Base-by-base conservation (phyloP, 352 stramenopile species). In the Phytopythium mirpurense region DNA sequence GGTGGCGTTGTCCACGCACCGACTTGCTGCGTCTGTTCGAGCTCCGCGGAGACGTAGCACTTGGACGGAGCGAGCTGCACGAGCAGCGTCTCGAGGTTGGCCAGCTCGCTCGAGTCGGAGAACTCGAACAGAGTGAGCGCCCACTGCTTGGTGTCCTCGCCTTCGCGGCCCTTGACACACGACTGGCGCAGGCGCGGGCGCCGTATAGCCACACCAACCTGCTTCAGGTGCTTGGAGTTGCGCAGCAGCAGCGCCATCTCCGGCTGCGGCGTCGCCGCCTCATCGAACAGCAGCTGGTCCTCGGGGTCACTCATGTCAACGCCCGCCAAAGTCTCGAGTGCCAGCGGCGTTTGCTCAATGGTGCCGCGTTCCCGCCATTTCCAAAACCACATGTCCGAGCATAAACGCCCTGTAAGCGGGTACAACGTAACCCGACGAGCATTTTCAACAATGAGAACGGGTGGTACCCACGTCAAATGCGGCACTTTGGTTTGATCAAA, bases 101-200 rank as follows among this genome's bases (percentile, higher is more conserved):
- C 75, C 46, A 95, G 60, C 50, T 92, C 80, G 63, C 79, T 91
- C 42, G 83, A 93, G 62, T 95, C 85, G 0, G 77, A 88, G 69
- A 95, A 93, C 48, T 63, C 61, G 59, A 74, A 91, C 46, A 95
- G 65, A 67, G 87, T 60, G 40, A 95, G 58, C 61, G 91, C 68
- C 69, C 78, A 93, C 37, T 93, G 81, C 56, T 93, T 95, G 32
- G 75, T 90, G 65, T 95, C 83, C 50, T 93, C 83, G 56, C 68
- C 67, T 16, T 57, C 68, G 11, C 74, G 60, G 26, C 81, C 83
- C 48, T 89, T 90, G 54, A 93, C 68, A 56, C 81, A 91, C 23
- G 83, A 93, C 23, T 70, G 68, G n/a, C 81, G 81, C 49, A 72
- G 51, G 9, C 84, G 81, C 49, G 84, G 78, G 6, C 78, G 74